A percentile compares a stretch with the other conserved stretches of the same genome.
Conservation (phyloP, 169 alveolate genomes). For the Toxoplasma gondii region DNA sequence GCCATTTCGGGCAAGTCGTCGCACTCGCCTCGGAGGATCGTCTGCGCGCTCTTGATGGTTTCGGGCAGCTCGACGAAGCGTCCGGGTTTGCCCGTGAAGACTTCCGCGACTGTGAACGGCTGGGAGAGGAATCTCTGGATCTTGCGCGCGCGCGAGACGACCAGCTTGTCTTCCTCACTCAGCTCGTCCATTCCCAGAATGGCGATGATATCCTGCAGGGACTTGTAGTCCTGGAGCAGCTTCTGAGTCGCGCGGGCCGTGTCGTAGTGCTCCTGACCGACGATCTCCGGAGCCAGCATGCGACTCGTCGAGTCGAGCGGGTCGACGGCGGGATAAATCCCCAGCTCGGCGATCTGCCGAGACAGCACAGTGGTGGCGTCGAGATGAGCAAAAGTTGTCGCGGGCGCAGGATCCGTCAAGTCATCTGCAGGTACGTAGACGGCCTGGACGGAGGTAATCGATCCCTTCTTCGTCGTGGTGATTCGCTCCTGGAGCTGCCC, state of each 20-base stretch:
- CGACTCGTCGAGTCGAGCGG: constrained; percentile 96
- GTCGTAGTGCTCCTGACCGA: constrained; percentile 94
- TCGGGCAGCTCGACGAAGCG: constrained; percentile 91
- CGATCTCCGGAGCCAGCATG: constrained; percentile 90
- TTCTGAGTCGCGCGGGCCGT: constrained; percentile 95
- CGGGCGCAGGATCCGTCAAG: constrained; percentile 99
- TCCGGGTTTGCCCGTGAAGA: constrained; percentile 94
- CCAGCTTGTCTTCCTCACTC: constrained; percentile 95
- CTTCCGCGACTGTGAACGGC: constrained; percentile 97
- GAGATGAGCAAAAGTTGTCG: constrained; percentile 97
- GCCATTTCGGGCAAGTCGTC: constrained; percentile 97
- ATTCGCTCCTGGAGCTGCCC: constrained; percentile 97
- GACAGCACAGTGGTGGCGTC: constrained; percentile 98
- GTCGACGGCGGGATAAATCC: constrained; percentile 99
- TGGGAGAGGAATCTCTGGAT: constrained; percentile 95
- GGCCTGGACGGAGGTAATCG: constrained; percentile 98
- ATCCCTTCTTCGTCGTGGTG: constrained; percentile 97
- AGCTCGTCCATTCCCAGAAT: constrained; percentile 96
- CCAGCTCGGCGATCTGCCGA: constrained; percentile 94
- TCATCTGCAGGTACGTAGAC: constrained; percentile 99
- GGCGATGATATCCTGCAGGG: constrained; percentile 96
- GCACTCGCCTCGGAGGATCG: constrained; percentile 93
- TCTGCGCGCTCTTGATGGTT: constrained; percentile 91
- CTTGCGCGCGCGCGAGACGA: constrained; percentile 97
- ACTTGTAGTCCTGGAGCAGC: constrained; percentile 94